Evolutionary conservation across 805 yeast genomes (phyloP), one percentile per base, ranked within the genome.

Genomic region (Wickerhamomyces silvicola): DNA sequence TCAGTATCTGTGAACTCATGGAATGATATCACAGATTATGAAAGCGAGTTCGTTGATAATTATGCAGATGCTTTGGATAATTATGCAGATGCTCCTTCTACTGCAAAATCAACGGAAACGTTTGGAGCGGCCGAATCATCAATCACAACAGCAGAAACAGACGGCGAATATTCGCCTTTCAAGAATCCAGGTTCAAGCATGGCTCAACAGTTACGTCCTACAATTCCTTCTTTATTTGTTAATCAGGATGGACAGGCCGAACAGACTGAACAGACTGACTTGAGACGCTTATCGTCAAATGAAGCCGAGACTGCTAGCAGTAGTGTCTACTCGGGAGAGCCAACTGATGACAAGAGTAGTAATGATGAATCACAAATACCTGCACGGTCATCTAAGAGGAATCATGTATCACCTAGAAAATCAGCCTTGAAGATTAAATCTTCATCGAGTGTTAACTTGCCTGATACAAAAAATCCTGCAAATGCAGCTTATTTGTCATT

Each of bases 401-500:
- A 28, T 10, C 20, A 24, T 8, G 16, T 46, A 11, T 36, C 64
- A n/a, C 75, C 77, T 18, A 65, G 66, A 27, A 64, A 64, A 36
- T 62, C 69, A 8, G 70, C 69, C 0, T 41, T 64, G 31, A 64
- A 64, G 39, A 55, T 52, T 22, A 44, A 38, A 23, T 28, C 57
- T 11, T 32, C 47, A 5, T 42, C 51, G 5, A 43, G 38, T 10
- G 43, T 56, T 10, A 45, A 49, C 24, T 38, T 18, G 25, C 35
- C 35, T 29, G 36, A 27, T 33, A 39, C 21, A 24, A 35, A 24
- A 29, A 53, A 31, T 38, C 57, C 81, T 2, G 83, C 84, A 0
- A 71, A 71, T 18, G 70, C 68, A 37, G 86, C 83, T 0, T 80
- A 80, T 45, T 49, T 80, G 27, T 76, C 84, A 0, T 56, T 79